phyloP scores from a whole-genome alignment of 2,329 filamentous ascomycete species.

The Cladosporium sp. region DNA sequence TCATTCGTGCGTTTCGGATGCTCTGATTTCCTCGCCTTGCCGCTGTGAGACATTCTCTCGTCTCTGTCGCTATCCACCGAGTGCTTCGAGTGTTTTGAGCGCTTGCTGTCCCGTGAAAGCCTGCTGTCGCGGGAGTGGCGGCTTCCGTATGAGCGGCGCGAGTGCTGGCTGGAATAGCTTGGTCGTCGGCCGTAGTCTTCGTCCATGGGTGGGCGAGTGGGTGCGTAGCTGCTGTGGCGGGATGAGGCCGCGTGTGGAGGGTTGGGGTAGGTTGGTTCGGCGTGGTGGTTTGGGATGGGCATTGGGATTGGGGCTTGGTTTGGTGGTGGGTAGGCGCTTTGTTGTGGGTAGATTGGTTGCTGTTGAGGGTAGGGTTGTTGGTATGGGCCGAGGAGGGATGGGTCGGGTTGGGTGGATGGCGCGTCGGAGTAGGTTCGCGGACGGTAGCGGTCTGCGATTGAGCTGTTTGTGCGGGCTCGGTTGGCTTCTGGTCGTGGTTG shows the following conservation, averaged over 20 bases:
- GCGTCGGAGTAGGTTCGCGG: constrained; percentile 9
- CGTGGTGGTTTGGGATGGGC: not conserved
- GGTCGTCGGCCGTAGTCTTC: constrained; percentile 5
- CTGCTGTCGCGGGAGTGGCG: constrained; percentile 1
- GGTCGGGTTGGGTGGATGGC: constrained; percentile 4
- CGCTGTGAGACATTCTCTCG: not conserved
- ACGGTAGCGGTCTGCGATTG: constrained; percentile 6
- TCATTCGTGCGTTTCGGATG: constrained; percentile 9
- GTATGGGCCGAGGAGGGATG: constrained; percentile 2
- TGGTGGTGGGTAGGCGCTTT: not conserved
- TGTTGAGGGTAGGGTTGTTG: constrained; percentile 7
- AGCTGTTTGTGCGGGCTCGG: constrained; percentile 7
- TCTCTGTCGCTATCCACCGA: not conserved
- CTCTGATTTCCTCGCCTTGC: not conserved
- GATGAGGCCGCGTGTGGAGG: not conserved
- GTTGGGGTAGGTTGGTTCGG: not conserved
- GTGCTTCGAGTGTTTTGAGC: not conserved
- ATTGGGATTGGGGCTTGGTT: not conserved
- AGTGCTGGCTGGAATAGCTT: constrained; percentile 10
- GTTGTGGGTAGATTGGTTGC: not conserved
- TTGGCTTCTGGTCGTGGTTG: not conserved
- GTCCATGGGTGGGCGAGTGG: not conserved
- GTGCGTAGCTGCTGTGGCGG: constrained; percentile 7
- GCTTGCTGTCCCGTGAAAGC: not conserved
- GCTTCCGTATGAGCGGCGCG: constrained; percentile 4